Evolutionary conservation across 257 asterid species (phyloP).

Genomic region (Catharanthus roseus): DNA sequence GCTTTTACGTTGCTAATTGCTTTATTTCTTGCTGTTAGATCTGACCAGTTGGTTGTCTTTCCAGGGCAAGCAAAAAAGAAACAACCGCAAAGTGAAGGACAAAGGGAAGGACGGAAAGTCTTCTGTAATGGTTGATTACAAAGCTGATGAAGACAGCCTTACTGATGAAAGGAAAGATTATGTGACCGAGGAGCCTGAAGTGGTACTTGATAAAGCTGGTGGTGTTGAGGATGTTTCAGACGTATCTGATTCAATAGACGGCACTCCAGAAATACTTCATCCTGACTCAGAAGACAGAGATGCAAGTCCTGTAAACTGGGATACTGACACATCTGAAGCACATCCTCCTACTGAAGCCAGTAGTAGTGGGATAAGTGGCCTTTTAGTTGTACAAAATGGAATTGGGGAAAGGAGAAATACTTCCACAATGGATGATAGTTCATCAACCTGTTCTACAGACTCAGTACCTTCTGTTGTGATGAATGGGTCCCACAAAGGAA

Average conservation of each 20-base stretch:
- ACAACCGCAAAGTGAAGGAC: slow-evolving; percentile 66
- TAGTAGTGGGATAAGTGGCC: slow-evolving; percentile 39
- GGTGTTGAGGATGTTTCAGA: slow-evolving; percentile 68
- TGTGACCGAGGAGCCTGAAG: slow-evolving; percentile 33
- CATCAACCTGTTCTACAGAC: slow-evolving; percentile 90
- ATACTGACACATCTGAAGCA: slow-evolving; percentile 48
- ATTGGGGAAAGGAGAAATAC: slow-evolving; percentile 38
- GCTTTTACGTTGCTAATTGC: neutral
- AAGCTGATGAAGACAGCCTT: slow-evolving; percentile 41
- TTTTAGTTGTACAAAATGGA: slow-evolving; percentile 54
- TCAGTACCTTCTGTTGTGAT: slow-evolving; percentile 56
- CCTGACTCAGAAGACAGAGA: slow-evolving; percentile 65
- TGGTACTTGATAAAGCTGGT: slow-evolving; percentile 40
- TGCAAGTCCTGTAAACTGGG: slow-evolving; percentile 54
- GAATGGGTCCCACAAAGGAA: slow-evolving; percentile 38
- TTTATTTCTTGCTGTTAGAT: neutral
- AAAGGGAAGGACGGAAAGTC: slow-evolving; percentile 60
- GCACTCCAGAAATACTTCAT: slow-evolving; percentile 41
- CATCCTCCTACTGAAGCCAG: slow-evolving; percentile 49
- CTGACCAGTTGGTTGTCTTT: slow-evolving; percentile 14
- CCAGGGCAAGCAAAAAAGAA: slow-evolving; percentile 76
- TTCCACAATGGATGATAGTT: slow-evolving; percentile 72
- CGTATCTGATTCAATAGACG: slow-evolving; percentile 68
- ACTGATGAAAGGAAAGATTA: slow-evolving; percentile 32
- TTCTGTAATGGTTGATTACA: slow-evolving; percentile 26